Evolutionary conservation across 768 basidiomycete species (phyloP).

Genomic region (Mycena vitilis): DNA sequence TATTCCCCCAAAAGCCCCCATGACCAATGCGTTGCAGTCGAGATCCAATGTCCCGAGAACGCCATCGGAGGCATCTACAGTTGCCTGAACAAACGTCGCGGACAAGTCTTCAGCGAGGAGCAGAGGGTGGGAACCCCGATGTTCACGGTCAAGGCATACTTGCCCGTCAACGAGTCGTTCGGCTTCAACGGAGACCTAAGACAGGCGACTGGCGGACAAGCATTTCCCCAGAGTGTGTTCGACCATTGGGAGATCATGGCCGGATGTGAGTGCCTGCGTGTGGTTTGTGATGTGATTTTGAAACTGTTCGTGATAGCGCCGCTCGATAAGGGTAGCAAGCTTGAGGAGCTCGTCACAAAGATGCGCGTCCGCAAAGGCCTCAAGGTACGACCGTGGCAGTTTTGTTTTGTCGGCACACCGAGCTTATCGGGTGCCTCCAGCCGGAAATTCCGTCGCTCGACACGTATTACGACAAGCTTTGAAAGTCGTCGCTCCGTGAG

Average conservation of each 20-base stretch:
- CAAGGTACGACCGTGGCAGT: constrained; percentile 63
- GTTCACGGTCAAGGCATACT: constrained; percentile 99
- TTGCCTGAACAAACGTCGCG: constrained; percentile 94
- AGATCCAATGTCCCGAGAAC: constrained; percentile 97
- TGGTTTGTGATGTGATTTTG: constrained; percentile 17
- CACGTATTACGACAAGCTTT: constrained; percentile 95
- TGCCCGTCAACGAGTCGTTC: constrained; percentile 92
- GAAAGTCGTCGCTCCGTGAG: constrained; percentile 40
- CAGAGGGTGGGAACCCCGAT: constrained; percentile 97
- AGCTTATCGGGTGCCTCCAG: constrained; percentile 50
- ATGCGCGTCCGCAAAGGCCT: constrained; percentile 97
- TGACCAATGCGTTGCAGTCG: constrained; percentile 63
- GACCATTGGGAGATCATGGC: constrained; percentile 93
- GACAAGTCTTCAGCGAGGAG: constrained; percentile 98
- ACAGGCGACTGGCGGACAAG: constrained; percentile 93
- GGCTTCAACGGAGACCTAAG: constrained; percentile 98
- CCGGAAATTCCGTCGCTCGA: constrained; percentile 90
- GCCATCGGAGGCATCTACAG: constrained; percentile 98
- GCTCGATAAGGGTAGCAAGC: constrained; percentile 91
- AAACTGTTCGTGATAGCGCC: constrained; percentile 58
- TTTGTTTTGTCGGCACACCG: neutral
- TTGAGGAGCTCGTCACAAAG: constrained; percentile 82
- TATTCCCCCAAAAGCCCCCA: neutral
- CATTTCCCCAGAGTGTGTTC: constrained; percentile 96
- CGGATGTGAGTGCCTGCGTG: constrained; percentile 66